These are phyloP conservation scores for Rhizopus stolonifer DNA, from an alignment of 371 early-diverging fungal species.

Conservation along the genomic window DNA sequence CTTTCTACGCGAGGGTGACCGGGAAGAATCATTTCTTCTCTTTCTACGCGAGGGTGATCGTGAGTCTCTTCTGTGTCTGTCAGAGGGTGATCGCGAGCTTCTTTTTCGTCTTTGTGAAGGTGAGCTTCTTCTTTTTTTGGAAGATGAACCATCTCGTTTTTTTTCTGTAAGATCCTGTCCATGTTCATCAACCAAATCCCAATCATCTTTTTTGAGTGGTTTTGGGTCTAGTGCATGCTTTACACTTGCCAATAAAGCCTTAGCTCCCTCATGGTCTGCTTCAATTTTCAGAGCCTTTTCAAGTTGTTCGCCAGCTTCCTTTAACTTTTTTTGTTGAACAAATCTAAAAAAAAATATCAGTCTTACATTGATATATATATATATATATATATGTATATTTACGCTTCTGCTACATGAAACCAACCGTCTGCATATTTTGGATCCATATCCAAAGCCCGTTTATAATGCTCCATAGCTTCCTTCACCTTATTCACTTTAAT, in stretches of 20 bases:
- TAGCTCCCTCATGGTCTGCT: conserved; percentile 34
- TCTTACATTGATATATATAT: too few species aligned
- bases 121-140: not conserved
- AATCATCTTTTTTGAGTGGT: conserved; percentile 19
- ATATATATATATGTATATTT: not conserved
- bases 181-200: conserved; percentile 29
- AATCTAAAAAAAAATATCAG: too few species aligned
- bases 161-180: conserved; percentile 6
- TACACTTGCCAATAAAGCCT: conserved; percentile 29
- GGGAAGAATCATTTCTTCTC: not conserved
- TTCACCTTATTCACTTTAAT: conserved; percentile 26
- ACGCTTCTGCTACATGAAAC: conserved; percentile 49
- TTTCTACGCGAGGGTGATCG: not conserved
- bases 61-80: not conserved
- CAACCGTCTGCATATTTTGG: conserved; percentile 51
- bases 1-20: not conserved
- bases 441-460: conserved; percentile 52
- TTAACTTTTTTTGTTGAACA: conserved; percentile 26
- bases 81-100: not conserved
- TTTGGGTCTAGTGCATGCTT: conserved; percentile 21
- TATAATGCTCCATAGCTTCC: conserved; percentile 44
- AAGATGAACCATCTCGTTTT: conserved; percentile 1
- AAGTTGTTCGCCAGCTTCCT: conserved; percentile 34
- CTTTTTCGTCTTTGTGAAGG: not conserved
- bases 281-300: conserved; percentile 36